A percentile compares a stretch with the other conserved stretches of the same genome.
phyloP scores from a whole-genome alignment of 768 basidiomycete species.

The Cyclocybe cylindracea region DNA sequence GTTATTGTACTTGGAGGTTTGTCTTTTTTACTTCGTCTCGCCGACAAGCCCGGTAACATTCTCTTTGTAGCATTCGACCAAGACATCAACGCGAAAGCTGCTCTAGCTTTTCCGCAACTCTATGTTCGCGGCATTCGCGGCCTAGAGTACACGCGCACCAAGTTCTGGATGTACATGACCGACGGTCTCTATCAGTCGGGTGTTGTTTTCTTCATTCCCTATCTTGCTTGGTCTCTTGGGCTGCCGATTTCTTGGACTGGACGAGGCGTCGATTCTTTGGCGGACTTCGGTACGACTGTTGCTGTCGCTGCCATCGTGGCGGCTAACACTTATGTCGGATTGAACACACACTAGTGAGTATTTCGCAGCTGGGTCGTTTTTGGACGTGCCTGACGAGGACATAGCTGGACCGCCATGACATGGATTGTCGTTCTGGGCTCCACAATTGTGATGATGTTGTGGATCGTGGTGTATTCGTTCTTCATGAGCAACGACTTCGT shows the following conservation, averaged over 20 bases:
- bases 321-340: conserved; percentile 87
- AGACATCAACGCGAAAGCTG: conserved; percentile 88
- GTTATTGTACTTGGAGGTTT: conserved; percentile 88
- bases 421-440: conserved; percentile 84
- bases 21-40: conserved; percentile 15
- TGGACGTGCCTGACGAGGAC: conserved; percentile 4
- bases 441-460: conserved; percentile 78
- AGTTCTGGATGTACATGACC: conserved; percentile 94
- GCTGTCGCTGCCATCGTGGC: conserved; percentile 85
- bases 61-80: conserved; percentile 79
- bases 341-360: conserved; percentile 88
- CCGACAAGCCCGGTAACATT: neutral
- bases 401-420: conserved; percentile 81
- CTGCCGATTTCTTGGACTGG: conserved; percentile 75
- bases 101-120: conserved; percentile 92
- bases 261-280: conserved; percentile 71
- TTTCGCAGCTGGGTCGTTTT: conserved; percentile 1
- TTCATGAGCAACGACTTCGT: conserved; percentile 73
- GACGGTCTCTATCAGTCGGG: conserved; percentile 94
- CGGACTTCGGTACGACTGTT: conserved; percentile 92
- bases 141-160: conserved; percentile 86
- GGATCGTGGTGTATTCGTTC: conserved; percentile 88
- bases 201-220: conserved; percentile 87
- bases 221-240: conserved; percentile 67
- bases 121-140: conserved; percentile 94